Percentiles rank a stretch among this genome's conserved stretches.
These are phyloP conservation scores for Mucor piriformis DNA, from an alignment of 371 early-diverging fungal genomes.

Conservation along the genomic window DNA sequence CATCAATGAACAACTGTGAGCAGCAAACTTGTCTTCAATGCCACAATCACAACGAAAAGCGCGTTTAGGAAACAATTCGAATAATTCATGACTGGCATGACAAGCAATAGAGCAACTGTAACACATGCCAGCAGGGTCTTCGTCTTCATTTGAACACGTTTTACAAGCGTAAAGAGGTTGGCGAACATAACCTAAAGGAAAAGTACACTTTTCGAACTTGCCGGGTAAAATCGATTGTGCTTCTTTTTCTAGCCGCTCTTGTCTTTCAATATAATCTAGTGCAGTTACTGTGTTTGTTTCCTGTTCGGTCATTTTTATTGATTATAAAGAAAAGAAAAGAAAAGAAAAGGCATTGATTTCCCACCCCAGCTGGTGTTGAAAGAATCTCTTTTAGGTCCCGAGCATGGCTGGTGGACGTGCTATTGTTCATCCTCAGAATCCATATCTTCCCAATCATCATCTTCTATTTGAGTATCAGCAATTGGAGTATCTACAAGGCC, in stretches of 20 bases:
- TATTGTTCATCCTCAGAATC: constrained; percentile 10
- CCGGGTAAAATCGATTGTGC: constrained; percentile 67
- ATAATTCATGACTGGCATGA: constrained; percentile 79
- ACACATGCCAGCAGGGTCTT: constrained; percentile 72
- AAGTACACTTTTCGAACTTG: constrained; percentile 81
- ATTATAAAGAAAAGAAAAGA: not conserved
- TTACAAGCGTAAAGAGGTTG: constrained; percentile 86
- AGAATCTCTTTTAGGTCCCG: no score
- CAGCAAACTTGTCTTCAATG: constrained; percentile 46
- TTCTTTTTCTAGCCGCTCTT: constrained; percentile 55
- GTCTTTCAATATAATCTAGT: constrained; percentile 57
- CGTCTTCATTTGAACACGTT: constrained; percentile 59
- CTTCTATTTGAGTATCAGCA: not conserved
- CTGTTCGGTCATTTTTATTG: constrained; percentile 6
- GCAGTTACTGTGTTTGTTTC: constrained; percentile 51
- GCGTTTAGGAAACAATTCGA: constrained; percentile 84
- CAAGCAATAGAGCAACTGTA: constrained; percentile 82
- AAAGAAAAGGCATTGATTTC: not conserved
- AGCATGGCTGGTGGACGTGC: no score
- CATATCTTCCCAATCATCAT: constrained; percentile 15
- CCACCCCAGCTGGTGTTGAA: no score
- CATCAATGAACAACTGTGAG: constrained; percentile 37
- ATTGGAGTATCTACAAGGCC: not conserved
- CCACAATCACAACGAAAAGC: constrained; percentile 90
- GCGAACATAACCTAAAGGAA: constrained; percentile 72